Conservation (phyloP, 768 basidiomycete genomes). For the Lactifluus echinatus region DNA sequence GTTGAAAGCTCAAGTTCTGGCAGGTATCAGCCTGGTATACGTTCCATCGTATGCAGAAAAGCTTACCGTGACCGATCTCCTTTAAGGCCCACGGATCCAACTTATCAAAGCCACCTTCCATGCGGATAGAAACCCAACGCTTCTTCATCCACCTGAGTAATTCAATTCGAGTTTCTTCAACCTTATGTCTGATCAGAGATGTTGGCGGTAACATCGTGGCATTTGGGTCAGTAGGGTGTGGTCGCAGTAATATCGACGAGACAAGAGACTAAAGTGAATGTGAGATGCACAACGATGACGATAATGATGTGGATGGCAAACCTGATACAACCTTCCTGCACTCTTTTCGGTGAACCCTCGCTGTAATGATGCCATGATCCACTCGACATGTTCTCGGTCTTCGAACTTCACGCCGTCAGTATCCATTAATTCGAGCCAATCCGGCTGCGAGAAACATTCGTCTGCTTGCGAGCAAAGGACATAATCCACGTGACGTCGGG, state of each 20-base stretch:
- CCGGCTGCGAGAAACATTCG: slow-evolving; percentile 54
- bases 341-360: slow-evolving; percentile 55
- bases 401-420: slow-evolving; percentile 66
- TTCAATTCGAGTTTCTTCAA: slow-evolving; percentile 64
- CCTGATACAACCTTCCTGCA: slow-evolving; percentile 73
- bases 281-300: no score
- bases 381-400: slow-evolving; percentile 70
- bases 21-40: neutral
- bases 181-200: slow-evolving; percentile 58
- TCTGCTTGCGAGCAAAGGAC: slow-evolving; percentile 51
- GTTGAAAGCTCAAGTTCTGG: slow-evolving; percentile 73
- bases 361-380: slow-evolving; percentile 58
- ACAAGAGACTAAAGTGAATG: slow-evolving; percentile 50
- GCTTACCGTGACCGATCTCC: slow-evolving; percentile 77
- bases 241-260: slow-evolving; percentile 59
- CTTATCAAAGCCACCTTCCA: slow-evolving; percentile 69
- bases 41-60: neutral
- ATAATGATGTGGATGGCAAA: no score
- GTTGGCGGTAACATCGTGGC: slow-evolving; percentile 59
- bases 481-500: slow-evolving; percentile 54
- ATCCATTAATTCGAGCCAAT: slow-evolving; percentile 71
- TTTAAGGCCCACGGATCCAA: slow-evolving; percentile 85
- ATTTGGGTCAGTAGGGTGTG: slow-evolving; percentile 49
- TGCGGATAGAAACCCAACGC: slow-evolving; percentile 67
- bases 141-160: slow-evolving; percentile 67